Evolutionary conservation across 139 green algal species (phyloP), one percentile per base, ranked within the genome.

Genomic region (Chlorella sp.): DNA sequence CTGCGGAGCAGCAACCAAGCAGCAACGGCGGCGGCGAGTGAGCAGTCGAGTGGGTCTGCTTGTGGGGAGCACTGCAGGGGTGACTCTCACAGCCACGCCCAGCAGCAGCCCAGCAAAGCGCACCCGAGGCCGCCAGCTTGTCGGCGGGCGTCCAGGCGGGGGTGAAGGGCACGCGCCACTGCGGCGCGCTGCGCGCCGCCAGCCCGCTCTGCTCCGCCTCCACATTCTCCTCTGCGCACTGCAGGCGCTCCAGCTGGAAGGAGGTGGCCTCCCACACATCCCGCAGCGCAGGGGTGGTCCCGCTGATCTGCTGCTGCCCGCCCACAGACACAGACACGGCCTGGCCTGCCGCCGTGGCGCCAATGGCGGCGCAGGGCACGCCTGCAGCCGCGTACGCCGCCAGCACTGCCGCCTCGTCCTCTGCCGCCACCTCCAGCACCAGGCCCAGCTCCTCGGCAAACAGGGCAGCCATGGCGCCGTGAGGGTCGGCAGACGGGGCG

Each of bases 371-470:
- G 30, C 83, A 92, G 3, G 87, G 63, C 39, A 99, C 92, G 65
- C 93, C 96, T 2, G 92, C 93, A 26, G 88, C 80, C 16, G 70
- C 78, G 86, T 98, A 99, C 0, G 89, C 84, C 12, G 79, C 79
- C 62, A 96, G 56, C 25, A 98, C 91, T 1, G 55, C 86, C 17
- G 87, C 83, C 60, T 91, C 92, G 5, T 95, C 68, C 16, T 82
- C 84, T 0, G 86, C 72, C 5, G 84, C 64, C 26, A 99, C 97
- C 89, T 99, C 97, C 51, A 99, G 82, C 68, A 99, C 86, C 73
- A 99, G 90, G 21, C 97, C 97, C 32, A 98, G 93, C 93, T 99
- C 97, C 90, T 99, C 97, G 0, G 97, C 93, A 89, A 98, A 99
- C 7, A 99, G 92, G 11, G 92, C 69, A 0, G 91, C 92, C 62